These are phyloP conservation scores for Hawksworthiomyces lignivorus DNA, from an alignment of 2,329 filamentous ascomycete genomes.

Conservation along the genomic window DNA sequence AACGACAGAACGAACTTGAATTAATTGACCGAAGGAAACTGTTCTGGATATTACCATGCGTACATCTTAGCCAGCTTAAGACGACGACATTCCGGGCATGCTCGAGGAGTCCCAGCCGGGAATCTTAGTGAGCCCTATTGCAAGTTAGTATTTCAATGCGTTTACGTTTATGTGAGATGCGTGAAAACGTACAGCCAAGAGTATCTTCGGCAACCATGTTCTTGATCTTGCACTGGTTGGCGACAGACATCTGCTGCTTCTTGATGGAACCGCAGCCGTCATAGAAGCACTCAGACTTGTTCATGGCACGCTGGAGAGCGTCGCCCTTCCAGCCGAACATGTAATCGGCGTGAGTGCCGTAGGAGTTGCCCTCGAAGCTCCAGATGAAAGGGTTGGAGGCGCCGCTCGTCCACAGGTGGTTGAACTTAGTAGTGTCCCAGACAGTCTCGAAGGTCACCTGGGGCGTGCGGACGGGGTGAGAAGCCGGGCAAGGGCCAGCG, in stretches of 20 bases:
- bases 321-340: constrained; percentile 25
- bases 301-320: constrained; percentile 20
- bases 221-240: constrained; percentile 23
- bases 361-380: constrained; percentile 21
- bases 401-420: constrained; percentile 21
- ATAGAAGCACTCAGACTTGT: constrained; percentile 32
- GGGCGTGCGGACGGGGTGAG: constrained; percentile 12
- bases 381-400: constrained; percentile 18
- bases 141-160: too few species aligned
- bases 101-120: too few species aligned
- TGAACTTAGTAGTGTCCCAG: constrained; percentile 23
- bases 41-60: too few species aligned
- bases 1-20: too few species aligned
- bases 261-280: constrained; percentile 26
- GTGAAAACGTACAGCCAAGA: constrained; percentile 22
- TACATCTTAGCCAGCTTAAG: too few species aligned
- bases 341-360: constrained; percentile 25
- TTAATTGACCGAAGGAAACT: too few species aligned
- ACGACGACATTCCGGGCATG: too few species aligned
- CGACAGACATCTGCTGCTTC: constrained; percentile 23
- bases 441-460: constrained; percentile 19
- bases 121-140: too few species aligned
- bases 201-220: constrained; percentile 23
- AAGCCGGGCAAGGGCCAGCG: constrained; percentile 13
- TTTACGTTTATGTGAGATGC: too few species aligned